Evolutionary conservation across 192 early-diverging fungal species (phyloP).

Genomic region (Coemansia sp.): DNA sequence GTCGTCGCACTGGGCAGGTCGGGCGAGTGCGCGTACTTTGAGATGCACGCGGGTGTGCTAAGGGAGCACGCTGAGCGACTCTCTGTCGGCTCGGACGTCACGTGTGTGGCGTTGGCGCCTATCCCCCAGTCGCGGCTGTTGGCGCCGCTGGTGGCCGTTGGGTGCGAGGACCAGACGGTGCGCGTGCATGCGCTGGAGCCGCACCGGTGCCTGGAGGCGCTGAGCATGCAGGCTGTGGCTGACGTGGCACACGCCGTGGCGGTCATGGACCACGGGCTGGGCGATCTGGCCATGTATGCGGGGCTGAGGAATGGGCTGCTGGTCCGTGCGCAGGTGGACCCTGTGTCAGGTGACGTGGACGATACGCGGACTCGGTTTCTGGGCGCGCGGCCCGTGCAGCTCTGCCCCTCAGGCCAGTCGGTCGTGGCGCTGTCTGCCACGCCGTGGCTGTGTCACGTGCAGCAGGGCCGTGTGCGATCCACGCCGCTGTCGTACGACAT

Average conservation of each 20-base stretch:
- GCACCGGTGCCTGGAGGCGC: constrained; percentile 72
- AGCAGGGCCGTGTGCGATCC: constrained; percentile 70
- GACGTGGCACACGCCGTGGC: constrained; percentile 73
- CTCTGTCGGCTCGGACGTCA: constrained; percentile 70
- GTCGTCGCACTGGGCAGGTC: constrained; percentile 76
- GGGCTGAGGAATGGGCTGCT: constrained; percentile 91
- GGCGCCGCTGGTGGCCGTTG: constrained; percentile 84
- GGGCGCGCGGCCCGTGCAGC: constrained; percentile 81
- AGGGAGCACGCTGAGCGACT: constrained; percentile 86
- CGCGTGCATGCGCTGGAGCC: constrained; percentile 85
- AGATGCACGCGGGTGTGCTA: constrained; percentile 83
- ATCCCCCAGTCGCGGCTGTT: constrained; percentile 77
- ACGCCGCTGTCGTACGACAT: constrained; percentile 87
- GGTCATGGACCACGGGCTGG: constrained; percentile 60
- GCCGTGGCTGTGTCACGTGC: constrained; percentile 91
- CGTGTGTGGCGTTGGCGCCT: constrained; percentile 77
- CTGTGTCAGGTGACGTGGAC: constrained; percentile 76
- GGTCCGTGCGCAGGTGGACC: constrained; percentile 84
- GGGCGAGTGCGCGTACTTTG: constrained; percentile 85
- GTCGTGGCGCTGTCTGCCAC: constrained; percentile 83
- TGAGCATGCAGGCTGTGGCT: constrained; percentile 75
- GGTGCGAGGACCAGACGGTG: constrained; percentile 91
- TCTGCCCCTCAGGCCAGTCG: constrained; percentile 72
- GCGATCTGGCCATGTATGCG: constrained; percentile 73
- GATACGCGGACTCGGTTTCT: constrained; percentile 85